Evolutionary conservation across 495 filamentous ascomycete genomes (phyloP).

Genomic region (Lasiosphaeriaceae sp.): DNA sequence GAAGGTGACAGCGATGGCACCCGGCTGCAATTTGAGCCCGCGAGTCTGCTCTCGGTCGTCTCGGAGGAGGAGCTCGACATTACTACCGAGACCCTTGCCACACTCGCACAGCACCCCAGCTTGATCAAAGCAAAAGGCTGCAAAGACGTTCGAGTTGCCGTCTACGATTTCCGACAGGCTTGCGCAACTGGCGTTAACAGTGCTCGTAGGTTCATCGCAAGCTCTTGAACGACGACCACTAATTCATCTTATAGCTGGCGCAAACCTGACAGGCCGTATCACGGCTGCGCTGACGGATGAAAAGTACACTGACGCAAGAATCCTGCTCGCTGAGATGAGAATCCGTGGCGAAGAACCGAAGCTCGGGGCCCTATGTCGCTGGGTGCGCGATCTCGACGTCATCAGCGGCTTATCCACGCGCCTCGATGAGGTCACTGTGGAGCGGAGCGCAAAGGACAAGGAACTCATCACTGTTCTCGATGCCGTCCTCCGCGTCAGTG

Average conservation of each 20-base stretch:
- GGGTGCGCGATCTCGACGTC: slow-evolving; percentile 48
- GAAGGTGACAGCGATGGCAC: slow-evolving; percentile 4
- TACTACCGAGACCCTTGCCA: slow-evolving; percentile 39
- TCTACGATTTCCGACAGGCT: slow-evolving; percentile 43
- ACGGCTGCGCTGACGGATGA: slow-evolving; percentile 42
- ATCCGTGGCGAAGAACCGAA: slow-evolving; percentile 39
- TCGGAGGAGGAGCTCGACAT: slow-evolving; percentile 44
- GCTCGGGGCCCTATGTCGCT: slow-evolving; percentile 44
- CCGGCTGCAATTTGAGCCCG: slow-evolving; percentile 19
- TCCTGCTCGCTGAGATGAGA: slow-evolving; percentile 45
- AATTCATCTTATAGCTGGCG: slow-evolving; percentile 10
- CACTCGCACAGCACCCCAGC: slow-evolving; percentile 35
- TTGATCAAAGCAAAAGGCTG: slow-evolving; percentile 45
- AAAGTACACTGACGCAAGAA: slow-evolving; percentile 36
- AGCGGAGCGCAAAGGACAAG: slow-evolving; percentile 19
- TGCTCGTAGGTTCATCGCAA: background rate
- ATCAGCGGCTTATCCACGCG: slow-evolving; percentile 36
- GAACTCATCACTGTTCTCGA: slow-evolving; percentile 39
- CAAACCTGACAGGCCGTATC: slow-evolving; percentile 40
- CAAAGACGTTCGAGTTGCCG: slow-evolving; percentile 42
- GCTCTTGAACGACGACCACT: background rate
- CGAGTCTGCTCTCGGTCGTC: slow-evolving; percentile 31
- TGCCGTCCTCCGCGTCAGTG: slow-evolving; percentile 37
- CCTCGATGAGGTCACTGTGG: background rate
- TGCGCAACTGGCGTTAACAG: slow-evolving; percentile 43